Evolutionary conservation across 2,329 filamentous ascomycete genomes (phyloP).

Genomic region (Aspergillus luchuensis): DNA sequence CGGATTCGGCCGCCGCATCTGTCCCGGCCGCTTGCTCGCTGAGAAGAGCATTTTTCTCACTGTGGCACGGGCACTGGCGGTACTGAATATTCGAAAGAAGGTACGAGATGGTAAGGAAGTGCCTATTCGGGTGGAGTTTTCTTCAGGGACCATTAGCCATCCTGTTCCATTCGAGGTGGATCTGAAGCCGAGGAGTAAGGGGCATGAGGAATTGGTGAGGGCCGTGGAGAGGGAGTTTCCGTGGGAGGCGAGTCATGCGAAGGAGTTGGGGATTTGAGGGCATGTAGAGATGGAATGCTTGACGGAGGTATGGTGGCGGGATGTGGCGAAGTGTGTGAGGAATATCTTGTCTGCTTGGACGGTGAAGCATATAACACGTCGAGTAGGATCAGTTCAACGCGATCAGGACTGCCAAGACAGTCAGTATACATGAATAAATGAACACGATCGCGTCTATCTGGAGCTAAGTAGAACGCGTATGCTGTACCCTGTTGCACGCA

Average conservation of each 20-base stretch:
- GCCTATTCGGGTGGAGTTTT: background rate
- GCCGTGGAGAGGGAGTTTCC: conserved; percentile 1
- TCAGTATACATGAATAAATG: too few species aligned
- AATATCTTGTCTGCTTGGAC: too few species aligned
- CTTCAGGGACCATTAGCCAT: conserved; percentile 14
- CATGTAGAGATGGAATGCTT: too few species aligned
- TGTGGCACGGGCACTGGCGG: conserved; percentile 2
- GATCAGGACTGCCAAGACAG: too few species aligned
- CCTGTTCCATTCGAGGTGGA: conserved; percentile 7
- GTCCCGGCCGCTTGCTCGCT: conserved; percentile 3
- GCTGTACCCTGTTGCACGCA: too few species aligned
- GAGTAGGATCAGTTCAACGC: too few species aligned
- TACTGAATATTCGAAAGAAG: background rate
- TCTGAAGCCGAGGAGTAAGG: background rate
- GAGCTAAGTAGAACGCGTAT: too few species aligned
- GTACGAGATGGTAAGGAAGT: background rate
- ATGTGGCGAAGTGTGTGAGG: background rate
- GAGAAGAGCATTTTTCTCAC: conserved; percentile 9
- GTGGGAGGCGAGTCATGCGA: conserved; percentile 1
- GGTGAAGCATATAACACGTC: too few species aligned
- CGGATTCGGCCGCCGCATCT: conserved; percentile 13
- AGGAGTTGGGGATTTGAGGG: background rate
- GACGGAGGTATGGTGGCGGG: background rate
- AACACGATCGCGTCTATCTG: too few species aligned
- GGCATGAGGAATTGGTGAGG: background rate